Base-by-base conservation (phyloP, 2,329 filamentous ascomycete species). In the Monosporascus sp. region DNA sequence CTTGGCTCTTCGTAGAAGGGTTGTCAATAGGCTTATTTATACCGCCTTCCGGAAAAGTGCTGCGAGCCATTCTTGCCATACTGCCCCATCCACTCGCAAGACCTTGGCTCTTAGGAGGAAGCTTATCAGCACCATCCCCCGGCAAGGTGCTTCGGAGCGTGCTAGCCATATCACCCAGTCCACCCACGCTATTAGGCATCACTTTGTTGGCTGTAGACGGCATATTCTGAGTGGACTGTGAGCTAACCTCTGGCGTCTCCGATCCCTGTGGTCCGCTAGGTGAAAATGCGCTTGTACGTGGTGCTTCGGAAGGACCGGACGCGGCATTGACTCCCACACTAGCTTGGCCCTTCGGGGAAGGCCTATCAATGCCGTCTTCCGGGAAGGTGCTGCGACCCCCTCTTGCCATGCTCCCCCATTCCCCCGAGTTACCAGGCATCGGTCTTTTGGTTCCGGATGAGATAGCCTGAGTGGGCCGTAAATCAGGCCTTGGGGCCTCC, bases 371-470 rank as follows among this genome's bases (percentile, higher is more conserved):
- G 5, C 22, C 40, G 17, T 43, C 7, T 43, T 43, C 18, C 22
- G 18, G 17, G 14, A 20, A 43, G 14, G 31, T 14, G 31, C 31
- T 35, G 31, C 11, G 31, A 14, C 5, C 31, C 31, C 4, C 18
- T 11, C 11, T 24, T 40, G 48, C 48, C 48, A 50, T 44, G 17
- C 48, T 50, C 31, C 37, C 48, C 48, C 48, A 50, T n/a, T 11
- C 31, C 20, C 22, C 17, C 22, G n/a, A 38, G 11, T 2, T 4
- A 8, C 20, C 20, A 4, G 31, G 31, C 9, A 14, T 35, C 31
- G 31, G 31, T 35, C 9, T 14, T 9, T 5, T 35, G 31, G 11
- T 35, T 14, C 11, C 31, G 9, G 31, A 35, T 35, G 31, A 35
- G 9, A 35, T 14, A 35, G 11, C 31, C 31, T 35, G 31, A 35